Evolutionary conservation across 2,329 filamentous ascomycete species (phyloP), one percentile per base, ranked within the genome.

Genomic region (Bipolaris zeicola): DNA sequence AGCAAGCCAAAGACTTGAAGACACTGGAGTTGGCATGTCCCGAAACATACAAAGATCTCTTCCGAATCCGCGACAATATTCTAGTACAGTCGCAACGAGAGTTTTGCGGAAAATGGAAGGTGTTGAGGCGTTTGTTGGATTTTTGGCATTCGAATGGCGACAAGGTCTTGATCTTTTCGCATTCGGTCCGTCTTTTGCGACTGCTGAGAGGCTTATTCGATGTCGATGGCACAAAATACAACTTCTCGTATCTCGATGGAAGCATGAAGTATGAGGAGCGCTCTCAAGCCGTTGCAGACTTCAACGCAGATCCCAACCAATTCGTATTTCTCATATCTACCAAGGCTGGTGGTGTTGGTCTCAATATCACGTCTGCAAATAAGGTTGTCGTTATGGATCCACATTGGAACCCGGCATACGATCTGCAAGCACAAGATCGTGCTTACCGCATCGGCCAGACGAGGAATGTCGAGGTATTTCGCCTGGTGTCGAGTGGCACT

Each of bases 291-390:
- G 95, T 99, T 0, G 90, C 96, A 69, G 89, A 92, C 45, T 99
- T 96, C 83, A 99, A 99, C 73, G 85, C 90, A 0, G 89, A 96
- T 69, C 86, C 92, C 0, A 83, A 82, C 3, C 91, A 95, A 69
- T 99, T 99, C 69, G 92, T 97, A 5, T 99, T 99, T 67, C 82
- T 99, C 18, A 97, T 99, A 68, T 96, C 91, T 20, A 97, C 95
- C 6, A 91, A 90, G 70, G 93, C 95, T 2, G 95, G 95, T 22
- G 95, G 95, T 4, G 90, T 97, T 0, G 95, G 95, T 0, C 81
- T 99, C 26, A 99, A 99, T 72, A 98, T 99, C 71, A 96, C 94
- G 0, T 95, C 92, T 1, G 95, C 95, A 1, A 99, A 99, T 78
- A 98, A 98, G 77, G 95, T 99, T 0, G 94, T 99, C 38, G 91